Evolutionary conservation across 768 basidiomycete species (phyloP), one percentile per base, ranked within the genome.

Genomic region (Phylloporus sp.): DNA sequence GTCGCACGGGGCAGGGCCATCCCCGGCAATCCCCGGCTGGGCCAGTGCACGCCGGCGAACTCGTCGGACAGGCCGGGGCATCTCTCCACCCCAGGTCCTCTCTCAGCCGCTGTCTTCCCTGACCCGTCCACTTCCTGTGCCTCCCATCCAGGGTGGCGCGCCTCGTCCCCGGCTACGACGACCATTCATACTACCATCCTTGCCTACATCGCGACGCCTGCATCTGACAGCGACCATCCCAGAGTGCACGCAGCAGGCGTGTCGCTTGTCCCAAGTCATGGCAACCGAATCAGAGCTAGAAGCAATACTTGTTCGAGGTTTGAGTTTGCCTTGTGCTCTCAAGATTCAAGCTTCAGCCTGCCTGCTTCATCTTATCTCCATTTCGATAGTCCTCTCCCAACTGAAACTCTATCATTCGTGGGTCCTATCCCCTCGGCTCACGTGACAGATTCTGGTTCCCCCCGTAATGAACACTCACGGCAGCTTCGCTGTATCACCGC

Each of bases 371-470:
- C 38, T 46, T 23, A 46, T 41, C 49, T 40, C 28, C 50, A 49
- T 40, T 22, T 29, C 11, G 14, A 29, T 23, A n/a, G n/a, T n/a
- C n/a, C n/a, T n/a, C n/a, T 34, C 21, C 42, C 17, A n/a, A 31
- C 24, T 14, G 37, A 10, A 52, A 52, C 49, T 43, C 50, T 51
- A 42, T 38, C 31, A n/a, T n/a, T n/a, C n/a, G n/a, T n/a, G n/a
- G n/a, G n/a, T n/a, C n/a, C n/a, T n/a, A 28, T 46, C 35, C 34
- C 50, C 36, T 53, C 41, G 51, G 51, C 44, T 17, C 37, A 45
- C 34, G 39, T 40, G 48, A 38, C 4, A 21, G 6, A 15, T 14
- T 11, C 9, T 28, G n/a, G 32, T 31, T 7, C 6, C 9, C 36
- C 10, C 20, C 41, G 18, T 34, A 20, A 29, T 29, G 11, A 14